Evolutionary conservation across 495 filamentous ascomycete genomes (phyloP).

Genomic region (Trichoderma gamsii): DNA sequence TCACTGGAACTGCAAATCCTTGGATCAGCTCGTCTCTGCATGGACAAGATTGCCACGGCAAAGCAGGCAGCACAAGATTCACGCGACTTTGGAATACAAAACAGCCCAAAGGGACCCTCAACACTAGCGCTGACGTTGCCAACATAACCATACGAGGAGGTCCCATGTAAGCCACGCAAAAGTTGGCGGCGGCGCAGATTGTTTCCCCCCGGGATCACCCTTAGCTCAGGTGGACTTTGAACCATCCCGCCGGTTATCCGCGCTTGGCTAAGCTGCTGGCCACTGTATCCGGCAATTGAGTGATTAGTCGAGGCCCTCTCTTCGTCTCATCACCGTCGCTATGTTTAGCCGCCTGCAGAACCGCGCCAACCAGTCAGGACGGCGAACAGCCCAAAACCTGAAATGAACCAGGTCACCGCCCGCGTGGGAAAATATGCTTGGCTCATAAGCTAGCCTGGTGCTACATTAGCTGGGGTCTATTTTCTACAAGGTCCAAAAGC

Average conservation of each 20-base stretch:
- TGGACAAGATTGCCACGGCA: neutral
- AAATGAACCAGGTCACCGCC: neutral
- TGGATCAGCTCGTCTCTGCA: neutral
- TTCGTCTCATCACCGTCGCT: neutral
- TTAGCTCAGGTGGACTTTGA: neutral
- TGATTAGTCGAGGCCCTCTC: neutral
- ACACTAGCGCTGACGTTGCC: conserved; percentile 1
- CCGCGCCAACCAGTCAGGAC: no score
- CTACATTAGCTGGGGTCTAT: no score
- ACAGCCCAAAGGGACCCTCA: neutral
- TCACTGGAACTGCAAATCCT: neutral
- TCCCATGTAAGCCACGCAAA: neutral
- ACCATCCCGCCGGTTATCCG: conserved; percentile 1
- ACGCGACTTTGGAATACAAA: neutral
- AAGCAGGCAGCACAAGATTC: neutral
- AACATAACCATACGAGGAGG: neutral
- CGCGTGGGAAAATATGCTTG: neutral
- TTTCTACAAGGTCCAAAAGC: no score
- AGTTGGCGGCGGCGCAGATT: neutral
- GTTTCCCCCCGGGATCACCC: neutral
- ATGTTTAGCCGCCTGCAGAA: neutral
- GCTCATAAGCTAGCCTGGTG: neutral
- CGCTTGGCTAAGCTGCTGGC: neutral
- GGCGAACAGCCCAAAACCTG: neutral
- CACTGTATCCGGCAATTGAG: neutral